Conservation (phyloP, 169 alveolate species). For the Cryptosporidium meleagridis region DNA sequence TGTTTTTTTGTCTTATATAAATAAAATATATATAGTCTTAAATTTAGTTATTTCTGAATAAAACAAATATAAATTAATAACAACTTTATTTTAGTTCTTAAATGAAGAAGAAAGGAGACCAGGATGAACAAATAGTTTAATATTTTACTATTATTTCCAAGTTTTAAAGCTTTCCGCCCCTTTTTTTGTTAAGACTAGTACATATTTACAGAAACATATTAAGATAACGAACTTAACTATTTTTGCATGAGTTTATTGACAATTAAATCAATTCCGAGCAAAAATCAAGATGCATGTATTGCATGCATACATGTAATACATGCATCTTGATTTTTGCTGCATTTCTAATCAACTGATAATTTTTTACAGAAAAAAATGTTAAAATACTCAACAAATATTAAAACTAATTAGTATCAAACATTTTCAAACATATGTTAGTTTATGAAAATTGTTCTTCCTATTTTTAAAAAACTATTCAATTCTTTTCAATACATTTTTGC, state of each 20-base stretch:
- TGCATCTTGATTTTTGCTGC: not conserved
- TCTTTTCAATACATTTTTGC: too few species aligned
- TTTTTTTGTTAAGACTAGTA: not conserved
- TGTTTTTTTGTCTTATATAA: too few species aligned
- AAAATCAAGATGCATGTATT: not conserved
- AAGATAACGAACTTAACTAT: not conserved
- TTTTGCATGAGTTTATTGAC: not conserved
- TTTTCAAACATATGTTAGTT: not conserved
- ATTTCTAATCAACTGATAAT: not conserved
- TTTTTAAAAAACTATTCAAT: too few species aligned
- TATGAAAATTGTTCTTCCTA: too few species aligned
- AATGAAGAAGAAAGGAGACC: not conserved
- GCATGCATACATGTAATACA: not conserved
- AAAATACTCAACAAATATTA: not conserved
- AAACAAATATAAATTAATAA: too few species aligned
- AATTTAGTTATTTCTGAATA: not conserved
- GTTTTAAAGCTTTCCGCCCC: not conserved
- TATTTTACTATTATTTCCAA: not conserved
- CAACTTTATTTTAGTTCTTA: too few species aligned
- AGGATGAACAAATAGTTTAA: too few species aligned
- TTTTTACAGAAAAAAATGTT: not conserved
- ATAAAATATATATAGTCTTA: too few species aligned
- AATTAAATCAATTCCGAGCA: slow-evolving; percentile 4
- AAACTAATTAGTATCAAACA: not conserved
- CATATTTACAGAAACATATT: not conserved